phyloP scores from a whole-genome alignment of 1,139 yeast genomes.

The Yamadazyma aaseri region DNA sequence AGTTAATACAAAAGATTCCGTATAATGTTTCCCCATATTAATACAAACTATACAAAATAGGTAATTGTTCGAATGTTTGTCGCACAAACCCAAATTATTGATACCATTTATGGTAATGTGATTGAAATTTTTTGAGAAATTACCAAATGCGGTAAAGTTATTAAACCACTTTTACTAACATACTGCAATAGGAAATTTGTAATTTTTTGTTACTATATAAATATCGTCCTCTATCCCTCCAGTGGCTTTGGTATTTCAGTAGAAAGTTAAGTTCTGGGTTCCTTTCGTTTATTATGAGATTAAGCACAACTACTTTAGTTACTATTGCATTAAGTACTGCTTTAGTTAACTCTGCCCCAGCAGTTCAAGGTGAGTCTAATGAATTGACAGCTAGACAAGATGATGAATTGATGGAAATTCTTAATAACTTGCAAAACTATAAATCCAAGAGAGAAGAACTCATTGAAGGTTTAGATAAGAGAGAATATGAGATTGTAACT shows the following conservation, averaged over 20 bases:
- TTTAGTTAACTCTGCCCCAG: slow-evolving; percentile 30
- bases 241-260: no score
- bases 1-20: no score
- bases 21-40: no score
- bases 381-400: slow-evolving; percentile 13
- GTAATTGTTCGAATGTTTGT: no score
- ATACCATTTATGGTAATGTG: no score
- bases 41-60: no score
- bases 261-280: no score
- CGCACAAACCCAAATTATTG: no score
- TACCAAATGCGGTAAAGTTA: slow-evolving; percentile 9
- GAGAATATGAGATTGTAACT: slow-evolving; percentile 41
- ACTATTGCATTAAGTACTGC: slow-evolving; percentile 28
- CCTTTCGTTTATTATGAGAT: slow-evolving; percentile 21
- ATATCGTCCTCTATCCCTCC: no score
- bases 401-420: slow-evolving; percentile 21
- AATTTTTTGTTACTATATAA: no score
- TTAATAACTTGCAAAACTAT: slow-evolving; percentile 21
- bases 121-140: slow-evolving; percentile 1
- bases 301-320: slow-evolving; percentile 26
- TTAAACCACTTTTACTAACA: neutral
- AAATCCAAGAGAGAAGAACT: slow-evolving; percentile 33
- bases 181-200: slow-evolving; percentile 1
- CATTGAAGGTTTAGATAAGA: slow-evolving; percentile 24
- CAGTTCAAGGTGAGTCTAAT: slow-evolving; percentile 12